phyloP scores from a whole-genome alignment of 345 rosid genomes.

The Streptanthus diversifolius region DNA sequence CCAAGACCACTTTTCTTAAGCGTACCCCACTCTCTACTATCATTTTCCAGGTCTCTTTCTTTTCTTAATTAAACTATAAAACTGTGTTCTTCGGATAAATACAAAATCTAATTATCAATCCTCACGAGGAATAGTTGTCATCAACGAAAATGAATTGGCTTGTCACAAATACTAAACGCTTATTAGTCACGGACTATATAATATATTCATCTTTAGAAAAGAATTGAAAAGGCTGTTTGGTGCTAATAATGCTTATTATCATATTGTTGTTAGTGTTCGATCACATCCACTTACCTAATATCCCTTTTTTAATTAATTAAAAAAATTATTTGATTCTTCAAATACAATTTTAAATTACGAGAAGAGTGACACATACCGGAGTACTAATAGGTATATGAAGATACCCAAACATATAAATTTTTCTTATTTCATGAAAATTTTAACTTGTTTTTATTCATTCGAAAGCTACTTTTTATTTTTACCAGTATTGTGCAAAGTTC shows the following conservation, averaged over 20 bases:
- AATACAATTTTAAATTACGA: slow-evolving; percentile 12
- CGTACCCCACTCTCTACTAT: slow-evolving; percentile 53
- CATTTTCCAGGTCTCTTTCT: slow-evolving; percentile 54
- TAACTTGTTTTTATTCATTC: neutral
- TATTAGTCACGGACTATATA: slow-evolving; percentile 29
- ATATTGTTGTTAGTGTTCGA: slow-evolving; percentile 19
- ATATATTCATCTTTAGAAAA: neutral
- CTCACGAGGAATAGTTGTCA: slow-evolving; percentile 29
- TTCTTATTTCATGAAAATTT: neutral
- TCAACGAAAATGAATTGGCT: slow-evolving; percentile 12
- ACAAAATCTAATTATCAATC: slow-evolving; percentile 23
- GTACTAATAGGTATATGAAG: neutral
- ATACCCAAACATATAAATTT: neutral
- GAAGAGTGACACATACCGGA: neutral
- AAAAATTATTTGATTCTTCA: slow-evolving; percentile 1
- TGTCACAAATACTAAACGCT: slow-evolving; percentile 17
- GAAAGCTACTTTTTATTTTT: slow-evolving; percentile 6
- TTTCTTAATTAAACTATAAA: neutral
- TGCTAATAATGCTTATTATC: slow-evolving; percentile 28
- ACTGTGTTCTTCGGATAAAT: slow-evolving; percentile 1
- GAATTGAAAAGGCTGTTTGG: slow-evolving; percentile 15
- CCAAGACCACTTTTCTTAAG: slow-evolving; percentile 49
- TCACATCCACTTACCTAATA: slow-evolving; percentile 25
- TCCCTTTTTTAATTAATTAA: neutral
- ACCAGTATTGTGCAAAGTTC: slow-evolving; percentile 15